Percentiles rank a stretch among this genome's conserved stretches.
These are phyloP conservation scores for Noccaea caerulescens DNA, from an alignment of 345 rosid genomes.

Conservation along the genomic window DNA sequence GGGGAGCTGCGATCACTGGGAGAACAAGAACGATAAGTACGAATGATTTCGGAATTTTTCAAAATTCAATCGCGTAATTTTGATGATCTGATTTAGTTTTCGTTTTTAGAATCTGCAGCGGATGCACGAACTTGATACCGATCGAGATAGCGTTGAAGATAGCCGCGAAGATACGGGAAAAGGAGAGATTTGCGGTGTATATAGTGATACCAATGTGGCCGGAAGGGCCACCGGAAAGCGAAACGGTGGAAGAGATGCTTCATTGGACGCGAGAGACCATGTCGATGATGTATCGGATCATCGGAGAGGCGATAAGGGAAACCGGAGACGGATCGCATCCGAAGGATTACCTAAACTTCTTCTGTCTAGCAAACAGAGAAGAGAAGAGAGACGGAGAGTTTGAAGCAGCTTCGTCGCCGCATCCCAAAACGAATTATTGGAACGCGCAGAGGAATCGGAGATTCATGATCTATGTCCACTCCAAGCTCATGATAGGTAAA, in stretches of 20 bases:
- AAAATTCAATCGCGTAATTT: not conserved
- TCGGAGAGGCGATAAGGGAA: slow-evolving; percentile 71
- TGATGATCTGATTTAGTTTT: slow-evolving; percentile 9
- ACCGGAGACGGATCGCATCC: slow-evolving; percentile 58
- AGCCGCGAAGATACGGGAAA: slow-evolving; percentile 59
- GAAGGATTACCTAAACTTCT: slow-evolving; percentile 79
- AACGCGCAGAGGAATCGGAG: slow-evolving; percentile 77
- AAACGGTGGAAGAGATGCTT: slow-evolving; percentile 79
- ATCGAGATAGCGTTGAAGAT: slow-evolving; percentile 78
- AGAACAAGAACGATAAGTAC: slow-evolving; percentile 50
- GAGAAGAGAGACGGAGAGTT: slow-evolving; percentile 56
- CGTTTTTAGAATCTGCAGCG: slow-evolving; percentile 41
- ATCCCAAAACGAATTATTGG: slow-evolving; percentile 69
- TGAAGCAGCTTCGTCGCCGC: slow-evolving; percentile 60
- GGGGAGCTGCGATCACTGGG: slow-evolving; percentile 84
- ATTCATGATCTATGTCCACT: slow-evolving; percentile 93
- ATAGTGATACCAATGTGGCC: slow-evolving; percentile 97
- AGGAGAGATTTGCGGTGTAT: slow-evolving; percentile 75
- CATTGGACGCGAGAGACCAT: slow-evolving; percentile 91
- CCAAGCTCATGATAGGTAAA: slow-evolving; percentile 92
- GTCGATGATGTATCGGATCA: slow-evolving; percentile 78
- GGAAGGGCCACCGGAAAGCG: slow-evolving; percentile 82
- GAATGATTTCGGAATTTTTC: not conserved
- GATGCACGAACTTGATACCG: slow-evolving; percentile 84
- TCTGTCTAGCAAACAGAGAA: slow-evolving; percentile 92